A percentile compares a stretch with the other conserved stretches of the same genome.
phyloP scores from a whole-genome alignment of 305 asterid genomes.

The Fraxinus greggii region DNA sequence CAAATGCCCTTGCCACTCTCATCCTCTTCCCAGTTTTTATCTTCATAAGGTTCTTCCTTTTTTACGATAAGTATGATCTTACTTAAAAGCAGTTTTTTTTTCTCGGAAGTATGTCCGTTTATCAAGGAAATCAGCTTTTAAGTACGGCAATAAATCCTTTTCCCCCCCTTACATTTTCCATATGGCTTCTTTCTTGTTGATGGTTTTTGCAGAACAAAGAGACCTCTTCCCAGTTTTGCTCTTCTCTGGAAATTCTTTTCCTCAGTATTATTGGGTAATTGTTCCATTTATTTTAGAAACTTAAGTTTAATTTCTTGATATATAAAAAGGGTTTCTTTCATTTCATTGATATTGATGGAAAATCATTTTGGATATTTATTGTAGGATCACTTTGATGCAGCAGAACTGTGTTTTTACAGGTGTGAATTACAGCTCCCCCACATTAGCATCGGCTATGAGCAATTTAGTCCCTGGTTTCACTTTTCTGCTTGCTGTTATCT shows the following conservation, averaged over 20 bases:
- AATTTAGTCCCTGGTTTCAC: neutral
- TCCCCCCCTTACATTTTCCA: neutral
- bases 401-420: neutral
- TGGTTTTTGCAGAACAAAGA: neutral
- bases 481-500: neutral
- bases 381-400: neutral
- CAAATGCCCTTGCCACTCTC: conserved; percentile 1
- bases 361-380: neutral
- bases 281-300: neutral
- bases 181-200: neutral
- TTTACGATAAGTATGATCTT: neutral
- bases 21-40: neutral
- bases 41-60: neutral
- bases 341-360: neutral
- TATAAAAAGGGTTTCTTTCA: neutral
- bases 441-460: neutral
- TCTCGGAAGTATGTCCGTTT: neutral
- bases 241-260: neutral
- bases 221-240: neutral
- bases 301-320: neutral
- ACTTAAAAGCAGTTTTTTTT: neutral
- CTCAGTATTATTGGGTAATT: neutral
- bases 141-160: neutral
- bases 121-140: neutral
- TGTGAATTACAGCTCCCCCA: neutral